Evolutionary conservation across 108 stramenopile species (phyloP).

Genomic region (Discostella pseudostelligera): DNA sequence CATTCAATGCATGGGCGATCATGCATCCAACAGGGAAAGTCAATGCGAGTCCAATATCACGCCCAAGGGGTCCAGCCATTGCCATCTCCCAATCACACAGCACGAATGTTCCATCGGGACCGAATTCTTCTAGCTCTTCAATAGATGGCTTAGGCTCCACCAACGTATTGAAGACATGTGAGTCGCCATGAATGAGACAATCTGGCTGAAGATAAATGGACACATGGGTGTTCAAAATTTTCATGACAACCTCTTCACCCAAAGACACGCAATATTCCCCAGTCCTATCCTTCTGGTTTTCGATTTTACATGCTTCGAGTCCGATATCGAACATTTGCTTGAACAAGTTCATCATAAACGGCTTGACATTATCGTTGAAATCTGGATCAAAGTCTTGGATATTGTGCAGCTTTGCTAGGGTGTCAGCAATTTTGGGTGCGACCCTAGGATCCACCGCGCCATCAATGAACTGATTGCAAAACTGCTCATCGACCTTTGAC

Average conservation of each 20-base stretch:
- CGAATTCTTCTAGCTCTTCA: constrained; percentile 30
- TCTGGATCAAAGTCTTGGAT: constrained; percentile 38
- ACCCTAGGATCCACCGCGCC: constrained; percentile 52
- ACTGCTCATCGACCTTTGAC: constrained; percentile 52
- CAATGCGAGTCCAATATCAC: constrained; percentile 27
- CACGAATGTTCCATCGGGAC: constrained; percentile 30
- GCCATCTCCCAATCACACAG: constrained; percentile 48
- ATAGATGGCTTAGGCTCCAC: constrained; percentile 51
- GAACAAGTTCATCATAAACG: constrained; percentile 11
- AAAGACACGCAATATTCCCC: constrained; percentile 15
- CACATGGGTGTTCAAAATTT: constrained; percentile 20
- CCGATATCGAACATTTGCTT: constrained; percentile 10
- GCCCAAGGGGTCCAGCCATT: constrained; percentile 38
- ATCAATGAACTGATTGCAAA: constrained; percentile 48
- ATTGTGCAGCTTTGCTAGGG: constrained; percentile 43
- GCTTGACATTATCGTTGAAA: constrained; percentile 44
- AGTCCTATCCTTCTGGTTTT: constrained; percentile 24
- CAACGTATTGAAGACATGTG: constrained; percentile 59
- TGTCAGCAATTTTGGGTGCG: constrained; percentile 44
- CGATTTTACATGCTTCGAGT: not conserved
- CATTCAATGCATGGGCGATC: constrained; percentile 32
- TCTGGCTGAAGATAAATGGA: constrained; percentile 21
- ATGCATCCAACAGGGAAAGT: constrained; percentile 34
- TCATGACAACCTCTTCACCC: constrained; percentile 18
- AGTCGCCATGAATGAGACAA: constrained; percentile 50